Evolutionary conservation across 306 rosid species (phyloP), one percentile per base, ranked within the genome.

Genomic region (Quercus bicolor): DNA sequence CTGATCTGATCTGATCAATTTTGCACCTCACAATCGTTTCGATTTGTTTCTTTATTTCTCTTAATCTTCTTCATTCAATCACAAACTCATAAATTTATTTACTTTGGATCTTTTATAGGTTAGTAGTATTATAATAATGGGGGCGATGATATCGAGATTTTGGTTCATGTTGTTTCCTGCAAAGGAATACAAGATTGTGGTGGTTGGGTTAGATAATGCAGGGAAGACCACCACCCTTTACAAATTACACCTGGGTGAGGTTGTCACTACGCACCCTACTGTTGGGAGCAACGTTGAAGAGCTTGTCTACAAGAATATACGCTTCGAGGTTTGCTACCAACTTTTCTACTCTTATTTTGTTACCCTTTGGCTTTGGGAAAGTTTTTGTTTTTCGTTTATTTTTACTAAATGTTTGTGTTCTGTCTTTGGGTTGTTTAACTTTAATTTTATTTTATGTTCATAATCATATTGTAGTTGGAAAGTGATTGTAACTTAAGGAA

Each of bases 261-360:
- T 95, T 66, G 98, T 95, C 75, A 95, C 98, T 18, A 95, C 98
- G 5, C 93, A 95, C 80, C 98, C 98, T 45, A 95, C 97, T 33
- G 98, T 95, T 29, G 98, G 98, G 26, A 95, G 98, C 87, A 95
- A 95, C 81, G 97, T 95, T 5, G 98, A 95, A 78, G 98, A 95
- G 82, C 98, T 95, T 18, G 98, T 95, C 48, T 95, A 95, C 76
- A 95, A 95, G 86, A 95, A 95, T 80, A 95, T 95, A 65, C 92
- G 98, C 62, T 95, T 95, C 23, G 98, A 95, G 98, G 98, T 91
- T 51, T 72, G 75, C 20, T 72, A 6, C 16, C 66, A 21, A 4
- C 56, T 43, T 74, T 56, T 1, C 6, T 59, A 9, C 69, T 43
- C 24, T 21, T 62, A 19, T 70, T 1, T 14, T 40, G 20, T 79